These are phyloP conservation scores for Metarhizium album DNA, from an alignment of 2,329 filamentous ascomycete genomes.

Conservation along the genomic window DNA sequence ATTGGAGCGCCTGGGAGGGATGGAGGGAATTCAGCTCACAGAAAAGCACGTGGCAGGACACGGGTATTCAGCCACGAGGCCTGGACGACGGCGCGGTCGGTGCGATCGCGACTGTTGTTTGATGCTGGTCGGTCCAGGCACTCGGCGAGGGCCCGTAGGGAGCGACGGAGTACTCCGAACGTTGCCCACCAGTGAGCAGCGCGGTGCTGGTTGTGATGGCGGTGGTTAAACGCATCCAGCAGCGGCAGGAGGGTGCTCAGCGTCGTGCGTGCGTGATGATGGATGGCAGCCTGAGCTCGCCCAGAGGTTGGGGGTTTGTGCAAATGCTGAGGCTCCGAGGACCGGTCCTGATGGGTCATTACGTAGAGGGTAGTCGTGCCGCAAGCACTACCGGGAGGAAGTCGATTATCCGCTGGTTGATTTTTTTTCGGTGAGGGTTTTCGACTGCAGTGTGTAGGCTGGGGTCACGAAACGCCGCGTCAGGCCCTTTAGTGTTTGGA, in stretches of 20 bases:
- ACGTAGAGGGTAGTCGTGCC: neutral
- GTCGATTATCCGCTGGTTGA: too few relatives aligned
- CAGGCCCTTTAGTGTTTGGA: too few relatives aligned
- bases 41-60: conserved; percentile 23
- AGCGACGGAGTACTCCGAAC: conserved; percentile 61
- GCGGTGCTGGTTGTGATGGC: conserved; percentile 87
- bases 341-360: neutral
- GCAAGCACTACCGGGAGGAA: too few relatives aligned
- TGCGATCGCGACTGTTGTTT: neutral
- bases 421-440: too few relatives aligned
- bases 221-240: conserved; percentile 64
- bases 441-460: too few relatives aligned
- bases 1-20: neutral
- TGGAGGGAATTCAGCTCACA: conserved; percentile 18
- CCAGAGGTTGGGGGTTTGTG: neutral
- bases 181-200: conserved; percentile 69
- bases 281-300: conserved; percentile 6
- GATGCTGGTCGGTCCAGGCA: conserved; percentile 5
- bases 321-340: neutral
- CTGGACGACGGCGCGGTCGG: conserved; percentile 9
- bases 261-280: conserved; percentile 12
- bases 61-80: conserved; percentile 20
- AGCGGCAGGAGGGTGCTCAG: conserved; percentile 37
- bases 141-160: conserved; percentile 41
- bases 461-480: too few relatives aligned